Conservation (phyloP, 768 basidiomycete genomes). For the Hypholoma fasciculare region DNA sequence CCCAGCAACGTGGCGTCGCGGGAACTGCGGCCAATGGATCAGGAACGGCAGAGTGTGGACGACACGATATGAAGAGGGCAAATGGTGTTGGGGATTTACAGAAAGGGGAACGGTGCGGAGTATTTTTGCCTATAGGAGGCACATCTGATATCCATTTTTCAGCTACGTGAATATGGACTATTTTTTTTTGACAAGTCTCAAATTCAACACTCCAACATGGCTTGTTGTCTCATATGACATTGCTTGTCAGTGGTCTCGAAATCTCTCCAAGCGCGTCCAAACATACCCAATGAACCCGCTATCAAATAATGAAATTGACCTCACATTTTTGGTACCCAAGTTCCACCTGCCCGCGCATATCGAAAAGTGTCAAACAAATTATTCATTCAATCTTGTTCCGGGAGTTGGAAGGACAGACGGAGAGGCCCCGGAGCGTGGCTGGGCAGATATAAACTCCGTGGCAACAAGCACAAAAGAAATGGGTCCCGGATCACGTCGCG, state of each 20-base stretch:
- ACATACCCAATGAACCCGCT: background rate
- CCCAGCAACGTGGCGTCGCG: constrained; percentile 6
- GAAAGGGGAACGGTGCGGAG: constrained; percentile 11
- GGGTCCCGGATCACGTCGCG: constrained; percentile 10
- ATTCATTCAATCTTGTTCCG: constrained; percentile 6
- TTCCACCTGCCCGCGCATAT: background rate
- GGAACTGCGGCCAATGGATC: constrained; percentile 13
- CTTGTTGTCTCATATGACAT: constrained; percentile 12
- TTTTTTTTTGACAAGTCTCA: constrained; percentile 6
- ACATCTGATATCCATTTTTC: background rate
- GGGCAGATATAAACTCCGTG: constrained; percentile 4
- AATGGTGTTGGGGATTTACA: constrained; percentile 9
- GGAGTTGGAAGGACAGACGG: constrained; percentile 8
- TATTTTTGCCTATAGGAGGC: background rate
- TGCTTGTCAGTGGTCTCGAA: constrained; percentile 8
- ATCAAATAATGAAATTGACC: background rate
- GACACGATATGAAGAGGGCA: constrained; percentile 14
- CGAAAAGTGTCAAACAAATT: background rate
- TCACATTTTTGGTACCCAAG: background rate
- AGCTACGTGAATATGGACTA: constrained; percentile 16
- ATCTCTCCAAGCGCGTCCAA: background rate
- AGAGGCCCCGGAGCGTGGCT: constrained; percentile 10
- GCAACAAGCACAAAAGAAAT: constrained; percentile 9
- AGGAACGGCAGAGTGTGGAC: constrained; percentile 6
- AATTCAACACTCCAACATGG: background rate